Percentiles rank a stretch among this genome's conserved stretches.
Evolutionary conservation across 139 green algal genomes (phyloP).

Genomic region (Dunaliella sp.): DNA sequence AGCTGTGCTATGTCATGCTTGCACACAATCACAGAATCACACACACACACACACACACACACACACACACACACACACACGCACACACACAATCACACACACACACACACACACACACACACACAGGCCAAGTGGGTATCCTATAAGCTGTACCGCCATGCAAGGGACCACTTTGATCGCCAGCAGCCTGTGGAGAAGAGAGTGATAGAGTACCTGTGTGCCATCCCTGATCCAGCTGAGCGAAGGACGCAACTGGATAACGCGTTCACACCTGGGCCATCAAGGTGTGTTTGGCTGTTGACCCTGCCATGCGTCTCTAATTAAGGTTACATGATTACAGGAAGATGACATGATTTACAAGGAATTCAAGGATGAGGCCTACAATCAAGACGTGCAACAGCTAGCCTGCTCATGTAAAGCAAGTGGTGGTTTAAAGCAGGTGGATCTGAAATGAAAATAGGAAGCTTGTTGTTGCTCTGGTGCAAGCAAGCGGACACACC

Average conservation of each 20-base stretch:
- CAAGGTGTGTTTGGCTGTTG: too few relatives aligned
- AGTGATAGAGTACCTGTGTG: conserved; percentile 59
- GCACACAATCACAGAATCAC: background rate
- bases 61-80: background rate
- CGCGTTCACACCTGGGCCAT: conserved; percentile 51
- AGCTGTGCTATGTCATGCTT: background rate
- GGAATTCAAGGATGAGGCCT: too few relatives aligned
- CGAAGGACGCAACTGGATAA: conserved; percentile 42
- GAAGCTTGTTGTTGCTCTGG: too few relatives aligned
- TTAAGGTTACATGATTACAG: too few relatives aligned
- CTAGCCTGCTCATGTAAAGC: too few relatives aligned
- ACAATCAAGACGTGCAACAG: too few relatives aligned
- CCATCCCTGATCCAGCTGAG: conserved; percentile 15
- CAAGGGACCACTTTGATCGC: conserved; percentile 57
- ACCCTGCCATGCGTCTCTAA: too few relatives aligned
- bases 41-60: background rate
- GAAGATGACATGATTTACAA: too few relatives aligned
- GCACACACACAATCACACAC: background rate
- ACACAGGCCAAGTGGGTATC: conserved; percentile 49
- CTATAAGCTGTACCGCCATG: conserved; percentile 54
- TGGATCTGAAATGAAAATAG: too few relatives aligned
- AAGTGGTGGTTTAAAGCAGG: too few relatives aligned
- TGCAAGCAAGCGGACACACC: too few relatives aligned
- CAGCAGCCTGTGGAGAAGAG: conserved; percentile 61
- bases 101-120: background rate